phyloP scores from a whole-genome alignment of 352 stramenopile species.

The Phytophthora nicotianae region DNA sequence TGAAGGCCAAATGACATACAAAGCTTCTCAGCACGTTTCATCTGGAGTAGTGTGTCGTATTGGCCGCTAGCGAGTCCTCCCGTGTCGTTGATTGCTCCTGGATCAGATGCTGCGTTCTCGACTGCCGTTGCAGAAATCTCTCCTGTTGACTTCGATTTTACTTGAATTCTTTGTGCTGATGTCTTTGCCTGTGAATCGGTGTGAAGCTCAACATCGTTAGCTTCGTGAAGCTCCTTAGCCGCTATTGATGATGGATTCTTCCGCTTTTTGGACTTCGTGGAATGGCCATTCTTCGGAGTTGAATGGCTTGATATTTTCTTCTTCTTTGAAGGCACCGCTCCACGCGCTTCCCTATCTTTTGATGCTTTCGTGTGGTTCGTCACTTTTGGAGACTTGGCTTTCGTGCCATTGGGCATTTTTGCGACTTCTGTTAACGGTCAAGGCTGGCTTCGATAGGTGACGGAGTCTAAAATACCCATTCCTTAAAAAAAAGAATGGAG shows the following conservation, averaged over 20 bases:
- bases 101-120: too few species aligned
- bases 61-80: slow-evolving; percentile 43
- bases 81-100: neutral
- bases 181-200: neutral
- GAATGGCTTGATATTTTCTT: too few species aligned
- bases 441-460: neutral
- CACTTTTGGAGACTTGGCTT: neutral
- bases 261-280: neutral
- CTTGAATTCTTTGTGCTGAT: slow-evolving; percentile 12
- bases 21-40: slow-evolving; percentile 47
- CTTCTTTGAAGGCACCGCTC: neutral
- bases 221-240: neutral
- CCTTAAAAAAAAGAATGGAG: too few species aligned
- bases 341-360: neutral
- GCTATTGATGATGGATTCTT: neutral
- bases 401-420: neutral
- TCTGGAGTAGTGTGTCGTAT: slow-evolving; percentile 60
- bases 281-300: neutral
- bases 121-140: neutral
- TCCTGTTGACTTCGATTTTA: slow-evolving; percentile 10
- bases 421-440: neutral
- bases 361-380: neutral
- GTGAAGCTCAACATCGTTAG: neutral
- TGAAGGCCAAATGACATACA: slow-evolving; percentile 56
- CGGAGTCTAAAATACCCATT: too few species aligned